Percentiles rank a stretch among this genome's conserved stretches.
phyloP scores from a whole-genome alignment of 345 rosid species.

The Salix viminalis region DNA sequence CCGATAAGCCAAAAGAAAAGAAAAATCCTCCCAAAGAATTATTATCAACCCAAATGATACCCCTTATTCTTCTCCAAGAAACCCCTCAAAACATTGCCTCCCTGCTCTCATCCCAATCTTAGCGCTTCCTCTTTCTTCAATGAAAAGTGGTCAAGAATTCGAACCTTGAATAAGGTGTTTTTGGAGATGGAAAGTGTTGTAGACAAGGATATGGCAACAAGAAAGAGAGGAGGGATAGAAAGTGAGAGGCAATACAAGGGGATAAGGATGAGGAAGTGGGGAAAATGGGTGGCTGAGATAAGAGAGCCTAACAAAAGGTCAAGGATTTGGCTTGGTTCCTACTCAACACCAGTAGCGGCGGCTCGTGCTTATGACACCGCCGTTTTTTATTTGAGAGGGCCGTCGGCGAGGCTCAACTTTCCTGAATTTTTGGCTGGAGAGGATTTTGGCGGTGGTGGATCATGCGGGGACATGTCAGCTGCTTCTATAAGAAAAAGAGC shows the following conservation, averaged over 20 bases:
- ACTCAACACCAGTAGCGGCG: slow-evolving; percentile 88
- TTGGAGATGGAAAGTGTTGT: slow-evolving; percentile 12
- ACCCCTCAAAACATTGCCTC: neutral
- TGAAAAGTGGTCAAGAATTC: neutral
- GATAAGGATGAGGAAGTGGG: slow-evolving; percentile 99
- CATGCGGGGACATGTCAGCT: slow-evolving; percentile 64
- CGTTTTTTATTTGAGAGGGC: slow-evolving; percentile 84
- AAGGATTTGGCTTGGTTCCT: slow-evolving; percentile 94
- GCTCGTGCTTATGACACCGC: slow-evolving; percentile 98
- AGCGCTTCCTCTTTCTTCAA: neutral
- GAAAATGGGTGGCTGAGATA: slow-evolving; percentile 99
- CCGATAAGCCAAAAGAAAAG: neutral
- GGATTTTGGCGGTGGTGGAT: slow-evolving; percentile 29
- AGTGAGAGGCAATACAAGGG: slow-evolving; percentile 72
- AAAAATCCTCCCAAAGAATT: neutral
- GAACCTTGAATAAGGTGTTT: neutral
- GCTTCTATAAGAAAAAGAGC: slow-evolving; percentile 84
- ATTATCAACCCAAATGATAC: neutral
- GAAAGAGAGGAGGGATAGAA: slow-evolving; percentile 30
- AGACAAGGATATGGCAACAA: slow-evolving; percentile 17
- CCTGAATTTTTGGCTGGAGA: slow-evolving; percentile 75
- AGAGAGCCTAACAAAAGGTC: slow-evolving; percentile 95
- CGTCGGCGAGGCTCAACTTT: slow-evolving; percentile 87
- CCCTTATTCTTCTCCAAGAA: neutral
- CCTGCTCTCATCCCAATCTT: neutral